These are phyloP conservation scores for Botrytis pseudocinerea DNA, from an alignment of 2,329 filamentous ascomycete genomes.

Conservation along the genomic window DNA sequence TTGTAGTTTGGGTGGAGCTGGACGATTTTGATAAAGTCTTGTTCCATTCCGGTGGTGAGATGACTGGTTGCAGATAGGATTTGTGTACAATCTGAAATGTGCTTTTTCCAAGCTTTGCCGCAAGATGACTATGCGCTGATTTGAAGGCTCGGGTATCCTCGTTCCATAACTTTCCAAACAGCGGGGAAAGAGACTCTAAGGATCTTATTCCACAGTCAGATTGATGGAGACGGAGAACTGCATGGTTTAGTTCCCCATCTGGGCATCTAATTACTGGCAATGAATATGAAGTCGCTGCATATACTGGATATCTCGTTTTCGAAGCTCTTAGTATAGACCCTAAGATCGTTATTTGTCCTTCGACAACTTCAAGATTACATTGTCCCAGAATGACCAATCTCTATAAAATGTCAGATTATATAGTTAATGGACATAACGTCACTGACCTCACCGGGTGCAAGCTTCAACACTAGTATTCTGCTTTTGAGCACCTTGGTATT, in stretches of 20 bases:
- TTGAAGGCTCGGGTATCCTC: constrained; percentile 41
- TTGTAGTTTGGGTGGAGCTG: constrained; percentile 41
- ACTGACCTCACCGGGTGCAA: constrained; percentile 53
- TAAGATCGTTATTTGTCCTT: constrained; percentile 64
- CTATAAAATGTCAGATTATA: constrained; percentile 43
- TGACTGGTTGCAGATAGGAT: constrained; percentile 54
- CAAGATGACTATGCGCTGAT: constrained; percentile 22
- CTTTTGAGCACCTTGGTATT: constrained; percentile 46
- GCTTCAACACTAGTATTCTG: constrained; percentile 46
- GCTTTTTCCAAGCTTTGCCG: constrained; percentile 34
- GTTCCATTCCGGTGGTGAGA: constrained; percentile 62
- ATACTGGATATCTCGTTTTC: constrained; percentile 54
- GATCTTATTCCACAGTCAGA: constrained; percentile 51
- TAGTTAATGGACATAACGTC: not conserved
- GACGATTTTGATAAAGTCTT: constrained; percentile 41
- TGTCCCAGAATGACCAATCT: constrained; percentile 65
- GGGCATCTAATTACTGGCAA: constrained; percentile 63
- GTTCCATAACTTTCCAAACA: constrained; percentile 69
- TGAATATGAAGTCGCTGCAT: constrained; percentile 68
- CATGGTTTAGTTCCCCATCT: constrained; percentile 45
- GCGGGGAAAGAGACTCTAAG: constrained; percentile 61
- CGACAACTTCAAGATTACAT: constrained; percentile 62
- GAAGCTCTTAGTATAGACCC: constrained; percentile 61
- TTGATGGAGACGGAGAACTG: constrained; percentile 59
- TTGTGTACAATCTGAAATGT: constrained; percentile 56